A percentile compares a stretch with the other conserved stretches of the same genome.
These are phyloP conservation scores for Cercospora zeae-maydis DNA, from an alignment of 2,329 filamentous ascomycete genomes.

Conservation along the genomic window DNA sequence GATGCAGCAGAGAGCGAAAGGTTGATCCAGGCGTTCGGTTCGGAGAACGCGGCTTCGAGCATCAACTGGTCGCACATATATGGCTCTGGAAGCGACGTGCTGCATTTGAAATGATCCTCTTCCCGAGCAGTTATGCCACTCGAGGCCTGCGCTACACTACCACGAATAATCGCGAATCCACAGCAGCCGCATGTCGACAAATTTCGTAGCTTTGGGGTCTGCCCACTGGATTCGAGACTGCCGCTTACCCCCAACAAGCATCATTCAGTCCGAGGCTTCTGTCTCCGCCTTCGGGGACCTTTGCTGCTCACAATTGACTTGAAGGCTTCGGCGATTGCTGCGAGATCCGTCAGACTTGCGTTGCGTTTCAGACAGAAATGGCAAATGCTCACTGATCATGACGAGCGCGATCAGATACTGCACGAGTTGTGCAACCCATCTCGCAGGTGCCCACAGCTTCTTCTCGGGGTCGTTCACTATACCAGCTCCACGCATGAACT, in stretches of 20 bases:
- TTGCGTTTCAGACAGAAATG: not conserved
- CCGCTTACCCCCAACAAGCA: not conserved
- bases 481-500: constrained; percentile 29
- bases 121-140: not conserved
- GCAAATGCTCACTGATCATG: constrained; percentile 23
- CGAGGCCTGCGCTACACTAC: not conserved
- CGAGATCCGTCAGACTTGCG: constrained; percentile 1
- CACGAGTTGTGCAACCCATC: constrained; percentile 28
- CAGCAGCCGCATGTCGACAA: not conserved
- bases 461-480: constrained; percentile 28
- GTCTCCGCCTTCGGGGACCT: constrained; percentile 14
- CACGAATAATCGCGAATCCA: not conserved
- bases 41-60: constrained; percentile 69
- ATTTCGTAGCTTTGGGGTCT: not conserved
- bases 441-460: constrained; percentile 29
- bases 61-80: constrained; percentile 77
- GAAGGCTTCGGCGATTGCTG: constrained; percentile 27
- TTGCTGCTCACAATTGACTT: constrained; percentile 24
- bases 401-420: constrained; percentile 30
- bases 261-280: constrained; percentile 4
- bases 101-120: constrained; percentile 52
- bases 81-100: constrained; percentile 76
- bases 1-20: constrained; percentile 61
- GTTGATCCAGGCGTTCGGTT: constrained; percentile 76
- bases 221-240: not conserved